Conservation (phyloP, 2,329 filamentous ascomycete genomes). For the Aureobasidium namibiae region DNA sequence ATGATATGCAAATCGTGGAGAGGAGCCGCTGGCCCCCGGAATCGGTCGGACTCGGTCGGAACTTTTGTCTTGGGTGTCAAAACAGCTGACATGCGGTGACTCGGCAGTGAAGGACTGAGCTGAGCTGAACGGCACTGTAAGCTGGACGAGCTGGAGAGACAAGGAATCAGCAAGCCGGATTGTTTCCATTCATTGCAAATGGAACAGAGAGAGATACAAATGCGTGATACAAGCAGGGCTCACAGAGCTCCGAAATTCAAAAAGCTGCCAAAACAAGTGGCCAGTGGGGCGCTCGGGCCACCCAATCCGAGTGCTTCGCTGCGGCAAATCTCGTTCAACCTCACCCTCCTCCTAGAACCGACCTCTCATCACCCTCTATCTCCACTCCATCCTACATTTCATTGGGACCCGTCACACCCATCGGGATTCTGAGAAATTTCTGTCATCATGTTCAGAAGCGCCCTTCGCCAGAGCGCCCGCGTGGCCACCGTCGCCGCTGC, state of each 20-base stretch:
- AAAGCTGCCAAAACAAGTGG: constrained; percentile 8
- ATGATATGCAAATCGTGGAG: not conserved
- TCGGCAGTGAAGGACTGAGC: not conserved
- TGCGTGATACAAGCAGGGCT: not conserved
- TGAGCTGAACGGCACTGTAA: not conserved
- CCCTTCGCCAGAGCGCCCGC: constrained; percentile 93
- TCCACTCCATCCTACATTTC: constrained; percentile 16
- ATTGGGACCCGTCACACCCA: constrained; percentile 15
- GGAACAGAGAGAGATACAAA: not conserved
- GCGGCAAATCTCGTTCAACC: constrained; percentile 13
- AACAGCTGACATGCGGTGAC: not conserved
- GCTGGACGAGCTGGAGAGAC: not conserved
- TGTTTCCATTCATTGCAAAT: not conserved
- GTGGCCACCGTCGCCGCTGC: constrained; percentile 90
- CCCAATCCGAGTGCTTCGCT: constrained; percentile 4
- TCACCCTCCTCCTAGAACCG: constrained; percentile 13
- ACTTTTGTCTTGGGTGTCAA: constrained; percentile 6
- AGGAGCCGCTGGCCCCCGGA: not conserved
- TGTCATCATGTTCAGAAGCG: constrained; percentile 88
- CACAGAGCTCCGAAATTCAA: constrained; percentile 8
- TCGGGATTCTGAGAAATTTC: constrained; percentile 15
- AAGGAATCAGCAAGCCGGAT: not conserved
- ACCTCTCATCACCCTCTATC: constrained; percentile 15
- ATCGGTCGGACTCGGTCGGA: constrained; percentile 10
- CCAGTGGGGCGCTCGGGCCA: not conserved